These are phyloP conservation scores for Colletotrichum musae DNA, from an alignment of 2,329 filamentous ascomycete species.

Conservation along the genomic window DNA sequence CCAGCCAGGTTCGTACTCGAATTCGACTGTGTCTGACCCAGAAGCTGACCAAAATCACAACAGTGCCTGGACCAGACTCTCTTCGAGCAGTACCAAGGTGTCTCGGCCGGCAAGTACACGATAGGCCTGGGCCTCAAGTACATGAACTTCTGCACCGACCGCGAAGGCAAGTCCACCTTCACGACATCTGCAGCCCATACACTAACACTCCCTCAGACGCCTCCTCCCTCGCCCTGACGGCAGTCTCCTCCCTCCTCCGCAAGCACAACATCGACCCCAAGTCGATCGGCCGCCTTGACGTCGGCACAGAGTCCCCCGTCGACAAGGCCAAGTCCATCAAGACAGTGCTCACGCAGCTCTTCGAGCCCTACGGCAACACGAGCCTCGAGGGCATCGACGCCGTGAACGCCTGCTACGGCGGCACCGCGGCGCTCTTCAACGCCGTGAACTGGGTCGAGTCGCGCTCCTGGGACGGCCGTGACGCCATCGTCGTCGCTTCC, in stretches of 20 bases:
- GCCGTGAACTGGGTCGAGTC: slow-evolving; percentile 88
- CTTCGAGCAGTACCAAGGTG: slow-evolving; percentile 89
- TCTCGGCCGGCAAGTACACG: slow-evolving; percentile 86
- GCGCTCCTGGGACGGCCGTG: slow-evolving; percentile 86
- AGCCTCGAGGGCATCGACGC: slow-evolving; percentile 88
- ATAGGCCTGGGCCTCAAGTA: slow-evolving; percentile 91
- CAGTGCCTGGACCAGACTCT: slow-evolving; percentile 77
- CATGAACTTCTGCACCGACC: slow-evolving; percentile 93
- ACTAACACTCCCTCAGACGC: slow-evolving; percentile 63
- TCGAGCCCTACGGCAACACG: slow-evolving; percentile 80
- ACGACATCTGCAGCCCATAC: slow-evolving; percentile 52
- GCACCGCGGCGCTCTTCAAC: slow-evolving; percentile 89
- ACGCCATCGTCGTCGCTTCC: slow-evolving; percentile 84
- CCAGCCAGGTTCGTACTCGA: slow-evolving; percentile 77
- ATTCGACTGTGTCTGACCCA: background rate
- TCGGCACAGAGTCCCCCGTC: slow-evolving; percentile 87
- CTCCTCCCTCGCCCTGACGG: slow-evolving; percentile 87
- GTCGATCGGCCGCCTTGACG: slow-evolving; percentile 84
- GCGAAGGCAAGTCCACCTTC: slow-evolving; percentile 75
- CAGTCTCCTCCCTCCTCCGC: slow-evolving; percentile 80
- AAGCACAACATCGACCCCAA: slow-evolving; percentile 87
- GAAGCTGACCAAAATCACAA: no score
- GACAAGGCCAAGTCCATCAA: slow-evolving; percentile 95
- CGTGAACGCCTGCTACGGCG: slow-evolving; percentile 88
- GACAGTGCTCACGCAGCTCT: slow-evolving; percentile 88